Percentiles rank a stretch among this genome's conserved stretches.
Conservation (phyloP, 2,329 filamentous ascomycete species). For the Penicillium digitatum region DNA sequence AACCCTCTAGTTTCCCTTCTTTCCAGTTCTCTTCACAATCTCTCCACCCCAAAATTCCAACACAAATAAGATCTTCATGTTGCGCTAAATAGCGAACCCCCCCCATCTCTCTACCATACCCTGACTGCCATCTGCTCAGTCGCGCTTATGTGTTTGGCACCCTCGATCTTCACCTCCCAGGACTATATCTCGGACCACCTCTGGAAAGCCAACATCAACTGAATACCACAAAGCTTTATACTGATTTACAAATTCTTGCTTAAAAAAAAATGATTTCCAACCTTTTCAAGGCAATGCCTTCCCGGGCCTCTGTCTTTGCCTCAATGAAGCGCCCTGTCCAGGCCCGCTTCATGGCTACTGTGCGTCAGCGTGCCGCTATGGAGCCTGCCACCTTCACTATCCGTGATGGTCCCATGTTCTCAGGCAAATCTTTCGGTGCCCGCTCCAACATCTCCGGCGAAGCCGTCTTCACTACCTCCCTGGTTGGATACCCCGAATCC, state of each 20-base stretch:
- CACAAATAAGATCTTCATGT: conserved; percentile 24
- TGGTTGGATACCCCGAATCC: conserved; percentile 95
- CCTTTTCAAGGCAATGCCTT: conserved; percentile 51
- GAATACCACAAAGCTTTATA: conserved; percentile 26
- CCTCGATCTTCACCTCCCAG: conserved; percentile 82
- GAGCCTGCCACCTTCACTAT: conserved; percentile 93
- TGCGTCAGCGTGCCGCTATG: conserved; percentile 65
- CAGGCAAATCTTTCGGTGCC: conserved; percentile 93
- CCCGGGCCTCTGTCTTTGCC: conserved; percentile 46
- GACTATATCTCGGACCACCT: conserved; percentile 68
- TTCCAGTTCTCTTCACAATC: conserved; percentile 11
- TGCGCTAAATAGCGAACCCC: conserved; percentile 23
- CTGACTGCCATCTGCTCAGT: conserved; percentile 40
- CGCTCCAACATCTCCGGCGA: conserved; percentile 96
- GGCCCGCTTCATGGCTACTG: conserved; percentile 57
- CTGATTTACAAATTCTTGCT: conserved; percentile 13
- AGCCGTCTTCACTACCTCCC: conserved; percentile 96
- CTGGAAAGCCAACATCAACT: conserved; percentile 63
- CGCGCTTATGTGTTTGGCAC: conserved; percentile 82
- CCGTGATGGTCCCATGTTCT: conserved; percentile 91
- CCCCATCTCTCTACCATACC: conserved; percentile 16
- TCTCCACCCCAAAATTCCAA: conserved; percentile 12
- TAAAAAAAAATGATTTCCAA: conserved; percentile 51
- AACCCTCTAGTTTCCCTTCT: conserved; percentile 16
- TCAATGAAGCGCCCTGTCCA: conserved; percentile 36